Conservation (phyloP, 2,329 filamentous ascomycete species). For the Cercospora sojina region DNA sequence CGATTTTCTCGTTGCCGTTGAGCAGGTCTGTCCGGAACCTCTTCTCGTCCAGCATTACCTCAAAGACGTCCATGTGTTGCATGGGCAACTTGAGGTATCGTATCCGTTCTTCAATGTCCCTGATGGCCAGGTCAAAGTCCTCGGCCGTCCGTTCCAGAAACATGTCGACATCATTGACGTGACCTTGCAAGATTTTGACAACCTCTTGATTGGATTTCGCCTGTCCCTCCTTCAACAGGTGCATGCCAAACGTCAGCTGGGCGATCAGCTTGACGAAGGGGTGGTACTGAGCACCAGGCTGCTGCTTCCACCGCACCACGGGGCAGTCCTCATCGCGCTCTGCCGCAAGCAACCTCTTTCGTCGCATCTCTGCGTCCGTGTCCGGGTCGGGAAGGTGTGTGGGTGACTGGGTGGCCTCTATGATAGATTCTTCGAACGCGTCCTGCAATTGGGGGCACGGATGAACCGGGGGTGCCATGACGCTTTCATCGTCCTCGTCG, state of each 20-base stretch:
- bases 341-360: conserved; percentile 66
- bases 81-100: conserved; percentile 79
- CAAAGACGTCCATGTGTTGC: conserved; percentile 77
- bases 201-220: conserved; percentile 89
- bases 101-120: conserved; percentile 77
- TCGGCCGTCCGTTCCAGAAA: conserved; percentile 84
- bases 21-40: conserved; percentile 79
- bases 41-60: conserved; percentile 82
- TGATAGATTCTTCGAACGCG: conserved; percentile 78
- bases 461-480: conserved; percentile 55
- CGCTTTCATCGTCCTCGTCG: conserved; percentile 13
- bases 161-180: conserved; percentile 91
- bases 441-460: conserved; percentile 75
- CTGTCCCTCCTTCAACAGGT: conserved; percentile 77
- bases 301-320: conserved; percentile 73
- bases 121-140: conserved; percentile 74
- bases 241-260: conserved; percentile 91
- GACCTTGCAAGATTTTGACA: conserved; percentile 80
- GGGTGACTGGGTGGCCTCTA: conserved; percentile 61
- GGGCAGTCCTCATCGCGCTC: conserved; percentile 64
- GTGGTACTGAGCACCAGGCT: conserved; percentile 74
- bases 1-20: conserved; percentile 85
- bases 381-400: conserved; percentile 38
- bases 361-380: conserved; percentile 60
- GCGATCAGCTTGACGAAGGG: conserved; percentile 86